Evolutionary conservation across 495 filamentous ascomycete genomes (phyloP).

Genomic region (Acidomyces sp.): DNA sequence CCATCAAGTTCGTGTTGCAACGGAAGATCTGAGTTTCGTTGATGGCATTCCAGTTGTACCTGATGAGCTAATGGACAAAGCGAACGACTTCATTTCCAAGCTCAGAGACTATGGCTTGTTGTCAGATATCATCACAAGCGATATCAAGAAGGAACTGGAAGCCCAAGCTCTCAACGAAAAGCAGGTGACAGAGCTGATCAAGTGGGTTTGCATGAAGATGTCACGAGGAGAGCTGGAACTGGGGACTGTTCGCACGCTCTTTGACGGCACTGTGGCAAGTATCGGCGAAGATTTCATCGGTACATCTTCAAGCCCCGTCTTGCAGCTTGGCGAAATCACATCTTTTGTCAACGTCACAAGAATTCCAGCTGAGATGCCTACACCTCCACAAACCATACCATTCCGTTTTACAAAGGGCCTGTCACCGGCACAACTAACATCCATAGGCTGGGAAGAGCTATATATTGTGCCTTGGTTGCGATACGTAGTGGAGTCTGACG

Average conservation of each 20-base stretch:
- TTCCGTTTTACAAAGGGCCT: constrained; percentile 60
- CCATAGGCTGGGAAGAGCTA: constrained; percentile 71
- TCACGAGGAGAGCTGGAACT: constrained; percentile 52
- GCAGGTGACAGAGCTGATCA: constrained; percentile 68
- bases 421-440: constrained; percentile 48
- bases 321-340: constrained; percentile 61
- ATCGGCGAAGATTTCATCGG: constrained; percentile 48
- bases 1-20: constrained; percentile 62
- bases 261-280: constrained; percentile 70
- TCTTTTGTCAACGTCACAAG: constrained; percentile 59
- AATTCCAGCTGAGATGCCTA: constrained; percentile 68
- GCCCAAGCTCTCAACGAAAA: constrained; percentile 57
- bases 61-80: constrained; percentile 50
- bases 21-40: constrained; percentile 75
- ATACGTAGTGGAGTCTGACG: constrained; percentile 52
- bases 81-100: constrained; percentile 57
- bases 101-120: constrained; percentile 69
- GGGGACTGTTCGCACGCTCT: constrained; percentile 46
- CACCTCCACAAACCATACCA: constrained; percentile 72
- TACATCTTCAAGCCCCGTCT: constrained; percentile 39
- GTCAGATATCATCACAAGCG: constrained; percentile 68
- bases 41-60: constrained; percentile 81
- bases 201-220: constrained; percentile 63
- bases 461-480: constrained; percentile 70
- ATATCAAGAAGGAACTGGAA: constrained; percentile 70